phyloP scores from a whole-genome alignment of 225 moss, liverwort and hornwort genomes.

The Bryoerythrophyllum caledonicum region DNA sequence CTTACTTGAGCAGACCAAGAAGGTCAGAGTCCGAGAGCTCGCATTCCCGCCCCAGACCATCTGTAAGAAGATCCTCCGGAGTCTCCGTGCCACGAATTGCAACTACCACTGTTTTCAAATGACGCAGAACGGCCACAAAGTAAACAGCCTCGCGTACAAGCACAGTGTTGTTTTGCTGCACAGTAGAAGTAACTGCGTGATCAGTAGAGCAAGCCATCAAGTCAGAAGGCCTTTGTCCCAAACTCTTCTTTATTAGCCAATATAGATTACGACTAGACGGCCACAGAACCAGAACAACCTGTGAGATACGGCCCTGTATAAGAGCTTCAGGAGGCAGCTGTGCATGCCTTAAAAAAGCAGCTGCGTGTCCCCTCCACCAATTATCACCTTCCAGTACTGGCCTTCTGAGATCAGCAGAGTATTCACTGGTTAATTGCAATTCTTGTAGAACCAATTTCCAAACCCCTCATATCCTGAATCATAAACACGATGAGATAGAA shows the following conservation, averaged over 20 bases:
- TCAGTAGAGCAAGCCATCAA: slow-evolving; percentile 13
- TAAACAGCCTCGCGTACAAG: slow-evolving; percentile 68
- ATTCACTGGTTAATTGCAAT: neutral
- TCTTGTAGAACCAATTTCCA: slow-evolving; percentile 5
- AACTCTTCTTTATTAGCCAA: neutral
- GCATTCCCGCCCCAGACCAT: slow-evolving; percentile 77
- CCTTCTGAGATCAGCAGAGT: slow-evolving; percentile 45
- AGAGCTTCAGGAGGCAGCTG: slow-evolving; percentile 66
- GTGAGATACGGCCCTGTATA: slow-evolving; percentile 67
- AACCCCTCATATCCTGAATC: neutral
- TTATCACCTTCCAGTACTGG: slow-evolving; percentile 82
- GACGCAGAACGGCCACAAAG: slow-evolving; percentile 71
- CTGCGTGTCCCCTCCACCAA: slow-evolving; percentile 93
- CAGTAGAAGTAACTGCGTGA: neutral
- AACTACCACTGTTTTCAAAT: slow-evolving; percentile 58
- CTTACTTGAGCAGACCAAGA: slow-evolving; percentile 72
- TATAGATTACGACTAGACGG: slow-evolving; percentile 3
- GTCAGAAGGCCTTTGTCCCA: neutral
- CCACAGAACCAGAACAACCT: slow-evolving; percentile 42
- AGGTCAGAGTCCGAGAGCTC: slow-evolving; percentile 67
- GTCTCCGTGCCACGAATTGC: slow-evolving; percentile 88
- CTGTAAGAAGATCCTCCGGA: slow-evolving; percentile 84
- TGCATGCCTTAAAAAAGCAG: slow-evolving; percentile 71
- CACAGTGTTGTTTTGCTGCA: slow-evolving; percentile 51
- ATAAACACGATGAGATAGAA: neutral